A percentile compares a stretch with the other conserved stretches of the same genome.
Evolutionary conservation across 768 basidiomycete species (phyloP).

Genomic region (Mycena galericulata): DNA sequence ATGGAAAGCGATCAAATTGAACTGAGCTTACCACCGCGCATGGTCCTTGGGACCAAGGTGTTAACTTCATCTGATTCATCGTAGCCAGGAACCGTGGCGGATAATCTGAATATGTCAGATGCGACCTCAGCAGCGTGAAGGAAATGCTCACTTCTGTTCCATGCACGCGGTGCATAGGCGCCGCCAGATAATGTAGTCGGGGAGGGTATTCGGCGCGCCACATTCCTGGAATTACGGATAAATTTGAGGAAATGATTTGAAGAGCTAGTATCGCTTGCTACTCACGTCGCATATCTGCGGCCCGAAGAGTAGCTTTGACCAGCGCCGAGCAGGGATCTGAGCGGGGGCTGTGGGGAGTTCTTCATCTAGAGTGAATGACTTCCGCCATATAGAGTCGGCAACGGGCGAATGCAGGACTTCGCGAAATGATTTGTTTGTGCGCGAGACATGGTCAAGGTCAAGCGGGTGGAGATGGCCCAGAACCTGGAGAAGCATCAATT

Average conservation of each 20-base stretch:
- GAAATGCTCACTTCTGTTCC: not conserved
- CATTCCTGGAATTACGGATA: too few species aligned
- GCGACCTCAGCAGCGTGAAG: too few species aligned
- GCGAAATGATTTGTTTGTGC: not conserved
- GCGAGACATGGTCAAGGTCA: not conserved
- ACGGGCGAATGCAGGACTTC: not conserved
- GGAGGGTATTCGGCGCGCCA: not conserved
- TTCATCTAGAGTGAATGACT: not conserved
- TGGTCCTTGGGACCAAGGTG: not conserved
- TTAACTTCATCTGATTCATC: not conserved
- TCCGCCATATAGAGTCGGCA: not conserved
- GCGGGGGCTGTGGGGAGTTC: not conserved
- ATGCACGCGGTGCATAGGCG: not conserved
- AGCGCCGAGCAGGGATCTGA: not conserved
- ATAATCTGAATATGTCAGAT: not conserved
- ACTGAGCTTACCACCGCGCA: not conserved
- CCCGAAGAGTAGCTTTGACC: not conserved
- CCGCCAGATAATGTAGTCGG: not conserved
- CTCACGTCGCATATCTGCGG: not conserved
- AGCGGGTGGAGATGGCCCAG: not conserved
- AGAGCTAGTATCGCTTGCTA: not conserved
- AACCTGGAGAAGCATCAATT: constrained; percentile 9
- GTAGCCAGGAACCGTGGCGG: not conserved
- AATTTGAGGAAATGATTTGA: too few species aligned
- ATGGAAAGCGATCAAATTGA: too few species aligned